These are phyloP conservation scores for Picea glauca DNA, from an alignment of 75 land plant genomes.

Conservation along the genomic window DNA sequence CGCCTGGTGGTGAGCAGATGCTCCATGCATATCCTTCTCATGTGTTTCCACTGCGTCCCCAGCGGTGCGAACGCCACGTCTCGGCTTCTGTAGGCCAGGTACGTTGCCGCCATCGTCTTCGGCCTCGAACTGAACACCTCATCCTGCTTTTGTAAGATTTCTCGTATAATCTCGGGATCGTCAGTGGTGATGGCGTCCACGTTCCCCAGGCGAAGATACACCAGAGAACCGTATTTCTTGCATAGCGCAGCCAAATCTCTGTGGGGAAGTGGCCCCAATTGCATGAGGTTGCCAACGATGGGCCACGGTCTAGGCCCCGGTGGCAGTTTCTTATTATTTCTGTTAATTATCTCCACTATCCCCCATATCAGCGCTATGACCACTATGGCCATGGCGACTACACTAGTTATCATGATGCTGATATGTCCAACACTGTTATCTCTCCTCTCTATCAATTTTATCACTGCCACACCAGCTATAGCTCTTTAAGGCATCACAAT, in stretches of 20 bases:
- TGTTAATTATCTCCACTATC: too few species aligned
- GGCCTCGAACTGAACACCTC: slow-evolving; percentile 83
- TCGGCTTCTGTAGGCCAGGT: slow-evolving; percentile 61
- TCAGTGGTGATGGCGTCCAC: slow-evolving; percentile 72
- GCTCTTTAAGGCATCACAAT: too few species aligned
- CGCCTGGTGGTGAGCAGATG: slow-evolving; percentile 76
- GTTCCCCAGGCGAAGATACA: slow-evolving; percentile 68
- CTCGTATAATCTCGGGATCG: slow-evolving; percentile 64
- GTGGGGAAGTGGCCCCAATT: slow-evolving; percentile 73
- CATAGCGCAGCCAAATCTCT: slow-evolving; percentile 49
- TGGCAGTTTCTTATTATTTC: slow-evolving; percentile 26
- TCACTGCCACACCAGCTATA: too few species aligned
- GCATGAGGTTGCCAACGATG: slow-evolving; percentile 77
- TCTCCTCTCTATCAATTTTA: too few species aligned
- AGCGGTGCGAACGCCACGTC: slow-evolving; percentile 87
- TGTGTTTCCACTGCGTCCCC: slow-evolving; percentile 78
- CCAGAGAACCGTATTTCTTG: slow-evolving; percentile 66
- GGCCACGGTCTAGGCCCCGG: slow-evolving; percentile 89
- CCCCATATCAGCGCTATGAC: too few species aligned
- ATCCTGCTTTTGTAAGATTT: slow-evolving; percentile 69
- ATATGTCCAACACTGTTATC: too few species aligned
- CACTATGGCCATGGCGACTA: too few species aligned
- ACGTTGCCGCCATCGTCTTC: slow-evolving; percentile 48
- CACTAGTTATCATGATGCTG: too few species aligned
- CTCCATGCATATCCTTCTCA: slow-evolving; percentile 90